A percentile compares a stretch with the other conserved stretches of the same genome.
Evolutionary conservation across 768 basidiomycete species (phyloP).

Genomic region (Tylopilus felleus): DNA sequence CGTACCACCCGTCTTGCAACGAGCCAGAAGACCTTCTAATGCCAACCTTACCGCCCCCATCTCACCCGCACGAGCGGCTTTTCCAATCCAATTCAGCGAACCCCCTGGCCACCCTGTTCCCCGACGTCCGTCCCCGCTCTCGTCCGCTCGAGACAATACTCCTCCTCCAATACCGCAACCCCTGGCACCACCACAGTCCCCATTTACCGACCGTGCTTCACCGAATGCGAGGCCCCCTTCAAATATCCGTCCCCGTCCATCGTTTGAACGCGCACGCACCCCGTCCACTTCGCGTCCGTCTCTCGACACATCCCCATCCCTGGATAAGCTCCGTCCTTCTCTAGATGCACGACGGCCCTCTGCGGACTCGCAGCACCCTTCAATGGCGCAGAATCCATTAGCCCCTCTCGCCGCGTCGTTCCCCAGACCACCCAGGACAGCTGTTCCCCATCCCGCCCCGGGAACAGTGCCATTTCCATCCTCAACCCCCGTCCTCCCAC

Average conservation of each 20-base stretch:
- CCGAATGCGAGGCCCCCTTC: constrained; percentile 13
- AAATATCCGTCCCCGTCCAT: constrained; percentile 8
- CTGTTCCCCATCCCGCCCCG: constrained; percentile 8
- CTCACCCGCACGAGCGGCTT: constrained; percentile 9
- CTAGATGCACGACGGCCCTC: constrained; percentile 16
- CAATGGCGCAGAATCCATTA: neutral
- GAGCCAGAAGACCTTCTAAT: constrained; percentile 22
- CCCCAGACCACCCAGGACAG: constrained; percentile 6
- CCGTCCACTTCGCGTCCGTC: constrained; percentile 18
- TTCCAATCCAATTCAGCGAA: constrained; percentile 15
- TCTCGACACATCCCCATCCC: constrained; percentile 15
- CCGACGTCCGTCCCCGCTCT: constrained; percentile 14
- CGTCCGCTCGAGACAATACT: constrained; percentile 13
- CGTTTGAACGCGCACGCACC: constrained; percentile 17
- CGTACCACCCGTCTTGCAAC: constrained; percentile 14
- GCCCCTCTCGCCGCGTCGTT: neutral
- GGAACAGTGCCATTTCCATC: constrained; percentile 18
- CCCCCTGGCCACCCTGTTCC: constrained; percentile 3
- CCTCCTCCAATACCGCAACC: neutral
- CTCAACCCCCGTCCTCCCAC: constrained; percentile 1
- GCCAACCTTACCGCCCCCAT: neutral
- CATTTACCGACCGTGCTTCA: constrained; percentile 3
- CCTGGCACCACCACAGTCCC: constrained; percentile 7
- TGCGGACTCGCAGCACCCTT: constrained; percentile 8
- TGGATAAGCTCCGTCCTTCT: constrained; percentile 17